phyloP scores from a whole-genome alignment of 495 filamentous ascomycete genomes.

The Penicillium cinerascens region DNA sequence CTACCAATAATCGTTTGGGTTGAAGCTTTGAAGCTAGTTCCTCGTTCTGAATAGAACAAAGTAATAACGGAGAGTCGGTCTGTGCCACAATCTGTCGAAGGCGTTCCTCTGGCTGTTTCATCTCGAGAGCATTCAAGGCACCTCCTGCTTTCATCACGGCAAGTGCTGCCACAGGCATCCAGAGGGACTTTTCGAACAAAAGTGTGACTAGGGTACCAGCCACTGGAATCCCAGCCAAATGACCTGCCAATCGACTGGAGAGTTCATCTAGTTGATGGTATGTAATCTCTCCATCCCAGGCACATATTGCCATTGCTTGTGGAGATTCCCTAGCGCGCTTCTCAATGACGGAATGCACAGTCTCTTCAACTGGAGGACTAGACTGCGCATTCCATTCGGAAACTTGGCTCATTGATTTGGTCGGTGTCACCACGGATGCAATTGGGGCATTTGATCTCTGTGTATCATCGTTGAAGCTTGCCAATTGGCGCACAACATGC shows the following conservation, averaged over 20 bases:
- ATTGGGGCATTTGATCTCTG: too few species aligned
- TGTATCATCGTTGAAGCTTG: too few species aligned
- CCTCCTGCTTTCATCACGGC: slow-evolving; percentile 4
- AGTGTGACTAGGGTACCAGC: neutral
- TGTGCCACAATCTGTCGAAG: slow-evolving; percentile 24
- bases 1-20: slow-evolving; percentile 16
- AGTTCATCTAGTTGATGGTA: slow-evolving; percentile 2
- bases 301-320: neutral
- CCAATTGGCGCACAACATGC: too few species aligned
- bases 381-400: neutral
- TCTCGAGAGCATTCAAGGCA: neutral
- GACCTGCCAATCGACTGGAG: neutral
- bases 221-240: neutral
- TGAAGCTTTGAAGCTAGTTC: too few species aligned
- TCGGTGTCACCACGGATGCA: too few species aligned
- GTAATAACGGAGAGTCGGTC: slow-evolving; percentile 38
- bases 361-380: neutral
- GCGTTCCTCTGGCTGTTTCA: neutral
- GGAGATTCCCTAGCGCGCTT: neutral
- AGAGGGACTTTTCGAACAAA: slow-evolving; percentile 3
- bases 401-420: neutral
- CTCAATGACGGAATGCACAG: neutral
- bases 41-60: slow-evolving; percentile 21
- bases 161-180: slow-evolving; percentile 2
- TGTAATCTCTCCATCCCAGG: slow-evolving; percentile 7